These are phyloP conservation scores for Lodderomyces elongisporus DNA, from an alignment of 1,139 yeast species.

Conservation along the genomic window DNA sequence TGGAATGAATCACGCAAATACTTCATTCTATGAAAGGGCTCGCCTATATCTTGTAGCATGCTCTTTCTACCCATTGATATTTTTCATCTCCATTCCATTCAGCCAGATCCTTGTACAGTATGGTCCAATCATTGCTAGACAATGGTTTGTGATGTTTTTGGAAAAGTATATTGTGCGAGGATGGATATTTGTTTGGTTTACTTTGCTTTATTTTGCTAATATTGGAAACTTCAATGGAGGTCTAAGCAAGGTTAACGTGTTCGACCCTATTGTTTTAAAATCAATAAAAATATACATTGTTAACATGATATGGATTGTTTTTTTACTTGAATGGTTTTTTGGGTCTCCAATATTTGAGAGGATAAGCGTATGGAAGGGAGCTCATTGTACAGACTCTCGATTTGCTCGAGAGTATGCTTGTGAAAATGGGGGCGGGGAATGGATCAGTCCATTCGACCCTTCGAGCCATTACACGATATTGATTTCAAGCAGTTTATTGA, in stretches of 20 bases:
- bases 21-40: too few relatives aligned
- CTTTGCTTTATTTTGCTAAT: constrained; percentile 2
- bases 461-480: constrained; percentile 62
- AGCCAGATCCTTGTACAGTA: constrained; percentile 13
- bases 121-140: constrained; percentile 11
- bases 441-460: constrained; percentile 57
- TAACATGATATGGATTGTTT: constrained; percentile 9
- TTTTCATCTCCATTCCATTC: constrained; percentile 17
- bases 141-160: constrained; percentile 14
- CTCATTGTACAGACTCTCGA: constrained; percentile 25
- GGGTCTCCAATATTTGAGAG: constrained; percentile 45
- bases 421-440: constrained; percentile 24
- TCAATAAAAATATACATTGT: constrained; percentile 7
- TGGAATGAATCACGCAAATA: too few relatives aligned
- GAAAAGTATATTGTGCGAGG: constrained; percentile 20
- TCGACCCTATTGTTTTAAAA: constrained; percentile 1
- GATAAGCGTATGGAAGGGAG: constrained; percentile 36
- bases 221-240: not conserved
- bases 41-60: constrained; percentile 3
- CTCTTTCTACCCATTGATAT: constrained; percentile 13
- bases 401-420: constrained; percentile 12
- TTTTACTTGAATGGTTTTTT: constrained; percentile 36
- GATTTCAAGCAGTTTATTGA: constrained; percentile 42
- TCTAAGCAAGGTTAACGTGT: not conserved
- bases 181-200: constrained; percentile 9